Evolutionary conservation across 2,329 filamentous ascomycete genomes (phyloP).

Genomic region (Colletotrichum ledebouriae): DNA sequence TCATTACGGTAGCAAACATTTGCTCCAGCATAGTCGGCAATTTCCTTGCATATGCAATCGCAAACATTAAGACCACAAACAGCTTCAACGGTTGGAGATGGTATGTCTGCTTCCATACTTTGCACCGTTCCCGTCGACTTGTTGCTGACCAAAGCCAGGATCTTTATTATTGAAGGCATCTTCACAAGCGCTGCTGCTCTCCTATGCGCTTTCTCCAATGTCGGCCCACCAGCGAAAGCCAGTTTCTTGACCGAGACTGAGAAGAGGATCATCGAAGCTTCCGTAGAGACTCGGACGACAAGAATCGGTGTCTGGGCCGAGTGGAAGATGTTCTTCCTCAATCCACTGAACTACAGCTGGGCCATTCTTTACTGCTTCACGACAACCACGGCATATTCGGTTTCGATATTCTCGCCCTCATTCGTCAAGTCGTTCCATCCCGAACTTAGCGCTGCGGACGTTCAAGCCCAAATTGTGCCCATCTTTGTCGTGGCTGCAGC

Average conservation of each 20-base stretch:
- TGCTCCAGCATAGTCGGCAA: slow-evolving; percentile 45
- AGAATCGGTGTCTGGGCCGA: slow-evolving; percentile 32
- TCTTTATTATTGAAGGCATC: slow-evolving; percentile 54
- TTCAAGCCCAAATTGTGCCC: slow-evolving; percentile 43
- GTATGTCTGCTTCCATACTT: background rate
- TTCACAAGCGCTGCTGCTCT: slow-evolving; percentile 47
- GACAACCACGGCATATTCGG: slow-evolving; percentile 42
- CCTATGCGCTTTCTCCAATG: slow-evolving; percentile 39
- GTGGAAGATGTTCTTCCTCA: slow-evolving; percentile 41
- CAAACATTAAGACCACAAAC: slow-evolving; percentile 44
- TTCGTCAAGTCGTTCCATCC: slow-evolving; percentile 43
- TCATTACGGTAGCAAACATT: slow-evolving; percentile 46
- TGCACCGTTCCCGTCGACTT: background rate
- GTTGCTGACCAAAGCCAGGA: slow-evolving; percentile 41
- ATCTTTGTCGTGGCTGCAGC: slow-evolving; percentile 42
- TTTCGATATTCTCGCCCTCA: slow-evolving; percentile 43
- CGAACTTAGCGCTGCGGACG: slow-evolving; percentile 26
- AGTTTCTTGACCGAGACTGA: slow-evolving; percentile 40
- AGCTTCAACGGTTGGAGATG: slow-evolving; percentile 46
- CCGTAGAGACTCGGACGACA: slow-evolving; percentile 24
- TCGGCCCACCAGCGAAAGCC: slow-evolving; percentile 40
- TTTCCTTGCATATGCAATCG: slow-evolving; percentile 46
- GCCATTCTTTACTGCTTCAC: slow-evolving; percentile 41
- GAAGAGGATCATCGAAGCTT: slow-evolving; percentile 21
- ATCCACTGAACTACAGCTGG: slow-evolving; percentile 44